Base-by-base conservation (phyloP, 805 yeast genomes). In the Cyberlindnera xishuangbannaensis region DNA sequence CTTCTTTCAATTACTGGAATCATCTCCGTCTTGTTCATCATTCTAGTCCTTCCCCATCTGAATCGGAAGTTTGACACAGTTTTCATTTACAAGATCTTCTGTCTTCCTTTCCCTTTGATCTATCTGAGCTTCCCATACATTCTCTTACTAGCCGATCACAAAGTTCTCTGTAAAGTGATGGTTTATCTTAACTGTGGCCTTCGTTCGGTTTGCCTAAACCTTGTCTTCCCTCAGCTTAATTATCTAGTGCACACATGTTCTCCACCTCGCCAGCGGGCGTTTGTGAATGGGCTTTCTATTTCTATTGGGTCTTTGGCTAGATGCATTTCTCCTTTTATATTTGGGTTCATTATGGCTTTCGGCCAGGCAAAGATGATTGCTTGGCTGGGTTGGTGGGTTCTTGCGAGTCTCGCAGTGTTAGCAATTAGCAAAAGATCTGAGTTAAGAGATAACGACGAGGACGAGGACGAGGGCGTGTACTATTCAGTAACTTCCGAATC, bases 1-100 rank as follows among this genome's bases (percentile, higher is more conserved):
- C 47, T 73, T 29, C 55, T 75, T 20, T 71, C 79, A 10, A 33
- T 61, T 2, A 68, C 74, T 4, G 81, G 81, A 4, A 12, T 37
- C 19, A 45, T 69, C 15, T 55, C 67, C 18, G 80, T 78, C 4
- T 62, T 70, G 12, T 41, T 70, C 27, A 58, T 69, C 26, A 67
- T 76, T 26, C 33, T 73, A 27, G 54, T 27, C 3, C 25, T 39
- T 2, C 43, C 43, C 3, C 30, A 35, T 21, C 16, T 39, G 21
- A 27, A 35, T 18, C n/a, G 43, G 8, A 35, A 36, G 22, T 13
- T 30, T 17, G 34, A 31, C 13, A 22, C 35, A 3, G 18, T 39
- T 9, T 25, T 26, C 18, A 36, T 36, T 17, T 39, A 39, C 31
- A 32, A 22, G 22, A 22, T 17, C 18, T 33, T 37, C 36, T 22